Evolutionary conservation across 495 filamentous ascomycete species (phyloP), one percentile per base, ranked within the genome.

Genomic region (Tuber indicum): DNA sequence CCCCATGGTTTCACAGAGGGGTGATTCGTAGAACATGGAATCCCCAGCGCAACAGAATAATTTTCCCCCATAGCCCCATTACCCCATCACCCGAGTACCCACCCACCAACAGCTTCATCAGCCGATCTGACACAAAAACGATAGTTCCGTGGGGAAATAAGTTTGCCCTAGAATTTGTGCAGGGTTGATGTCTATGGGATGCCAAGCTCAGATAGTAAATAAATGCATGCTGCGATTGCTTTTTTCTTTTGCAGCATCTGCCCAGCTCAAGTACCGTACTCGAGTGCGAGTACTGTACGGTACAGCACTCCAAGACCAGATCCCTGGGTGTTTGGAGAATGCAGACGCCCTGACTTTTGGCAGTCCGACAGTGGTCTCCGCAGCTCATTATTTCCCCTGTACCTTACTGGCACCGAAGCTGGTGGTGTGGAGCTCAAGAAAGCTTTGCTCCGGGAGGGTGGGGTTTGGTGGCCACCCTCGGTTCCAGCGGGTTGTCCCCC

Each of bases 1-100:
- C 58, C 1, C 26, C n/a, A 66, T 66, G 58, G 58, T 66, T 66
- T 66, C 58, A 66, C 58, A 36, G 58, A 66, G 58, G n/a, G n/a
- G 17, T 66, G 58, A 36, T 66, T 66, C 26, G 58, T 26, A 36
- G 58, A 66, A 36, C 14, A 66, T 16, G 26, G 58, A 36, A 36
- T 41, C n/a, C 4, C n/a, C 3, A 10, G 10, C 14, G 26, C 12
- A 36, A 3, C 26, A 66, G 12, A 66, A 19, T 19, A 19, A 66
- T 36, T 36, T 66, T 4, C 21, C 47, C 47, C 52, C 23, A 0
- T 47, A 47, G 45, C 58, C 58, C 26, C 26, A 17, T 32, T 32
- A 66, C 58, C 58, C 58, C 26, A 66, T 66, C 36, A 66, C 3
- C 26, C 14, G 26, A 36, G 36, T 66, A 36, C 26, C 58, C 26